Evolutionary conservation across 1,284 basidiomycete genomes (phyloP), one percentile per base, ranked within the genome.

Genomic region (Anthracocystis panici-leucophaei): DNA sequence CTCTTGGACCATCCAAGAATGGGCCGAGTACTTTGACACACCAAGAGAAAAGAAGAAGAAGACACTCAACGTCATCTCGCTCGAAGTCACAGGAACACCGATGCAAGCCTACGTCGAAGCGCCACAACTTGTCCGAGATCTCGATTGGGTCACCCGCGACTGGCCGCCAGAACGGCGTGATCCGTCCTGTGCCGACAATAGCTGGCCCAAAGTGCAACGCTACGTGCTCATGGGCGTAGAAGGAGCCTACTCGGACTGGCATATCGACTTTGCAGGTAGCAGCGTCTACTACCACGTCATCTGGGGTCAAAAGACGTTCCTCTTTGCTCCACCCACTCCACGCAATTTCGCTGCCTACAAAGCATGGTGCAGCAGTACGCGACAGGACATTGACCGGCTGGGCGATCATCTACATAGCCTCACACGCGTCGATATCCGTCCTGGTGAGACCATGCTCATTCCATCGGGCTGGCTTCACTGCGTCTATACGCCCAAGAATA

Each of bases 101-200:
- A 87, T 95, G 27, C 91, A 91, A 7, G 89, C 92, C 71, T 88
- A 89, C 80, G 91, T 99, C 25, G 86, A 91, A 8, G 93, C 95
- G 8, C 96, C 96, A 0, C 89, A 89, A 35, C 52, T 82, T 16
- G 78, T 82, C 21, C 89, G 92, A 67, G 93, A 97, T 65, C 86
- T 97, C 69, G 96, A 97, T 81, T 99, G 96, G 96, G 95, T 97
- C 11, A 94, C 97, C 82, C 93, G 92, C 76, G 93, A 91, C 85
- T 99, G 96, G 96, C 94, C 93, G 0, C 27, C 60, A 48, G 71
- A 82, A 48, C 72, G 80, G 41, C 84, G 81, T 11, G 72, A 73
- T 20, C n/a, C 41, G 10, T 44, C 55, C 3, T 63, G 57, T 50
- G 60, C 65, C 20, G 77, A 78, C 21, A 77, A 77, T 35, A 66